Percentiles rank a stretch among this genome's conserved stretches.
Conservation (phyloP, 2,329 filamentous ascomycete genomes). For the Epichloe amarillans region DNA sequence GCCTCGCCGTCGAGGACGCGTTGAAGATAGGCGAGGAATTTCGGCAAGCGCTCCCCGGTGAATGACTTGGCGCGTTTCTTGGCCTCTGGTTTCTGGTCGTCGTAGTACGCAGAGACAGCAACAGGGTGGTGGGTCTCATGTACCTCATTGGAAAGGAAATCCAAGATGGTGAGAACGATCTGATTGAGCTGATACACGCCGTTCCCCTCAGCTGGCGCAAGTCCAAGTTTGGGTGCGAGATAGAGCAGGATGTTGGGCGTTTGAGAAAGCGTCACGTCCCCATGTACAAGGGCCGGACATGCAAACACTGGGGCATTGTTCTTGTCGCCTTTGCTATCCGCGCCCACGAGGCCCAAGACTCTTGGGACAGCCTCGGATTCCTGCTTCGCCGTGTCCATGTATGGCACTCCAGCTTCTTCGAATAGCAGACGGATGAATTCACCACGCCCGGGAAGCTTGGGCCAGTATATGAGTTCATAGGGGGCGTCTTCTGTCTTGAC, state of each 20-base stretch:
- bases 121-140: constrained; percentile 70
- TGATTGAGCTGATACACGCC: constrained; percentile 46
- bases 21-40: constrained; percentile 60
- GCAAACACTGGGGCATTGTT: constrained; percentile 53
- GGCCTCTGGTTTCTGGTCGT: constrained; percentile 60
- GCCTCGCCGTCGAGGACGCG: constrained; percentile 44
- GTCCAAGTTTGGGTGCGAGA: constrained; percentile 45
- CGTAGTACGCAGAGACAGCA: constrained; percentile 46
- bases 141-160: constrained; percentile 55
- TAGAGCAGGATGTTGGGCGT: constrained; percentile 63
- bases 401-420: constrained; percentile 52
- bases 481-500: constrained; percentile 28
- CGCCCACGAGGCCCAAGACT: constrained; percentile 35
- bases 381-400: constrained; percentile 39
- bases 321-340: constrained; percentile 32
- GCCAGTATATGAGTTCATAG: constrained; percentile 62
- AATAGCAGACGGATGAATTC: constrained; percentile 62
- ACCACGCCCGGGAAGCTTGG: constrained; percentile 56
- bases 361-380: constrained; percentile 34
- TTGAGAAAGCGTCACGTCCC: constrained; percentile 50
- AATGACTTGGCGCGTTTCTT: constrained; percentile 44
- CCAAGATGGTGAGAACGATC: constrained; percentile 55
- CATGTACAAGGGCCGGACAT: constrained; percentile 52
- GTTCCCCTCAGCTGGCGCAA: constrained; percentile 30
- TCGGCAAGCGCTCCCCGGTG: constrained; percentile 49